These are phyloP conservation scores for Sedum album DNA, from an alignment of 164 flowering plant species.

Conservation along the genomic window DNA sequence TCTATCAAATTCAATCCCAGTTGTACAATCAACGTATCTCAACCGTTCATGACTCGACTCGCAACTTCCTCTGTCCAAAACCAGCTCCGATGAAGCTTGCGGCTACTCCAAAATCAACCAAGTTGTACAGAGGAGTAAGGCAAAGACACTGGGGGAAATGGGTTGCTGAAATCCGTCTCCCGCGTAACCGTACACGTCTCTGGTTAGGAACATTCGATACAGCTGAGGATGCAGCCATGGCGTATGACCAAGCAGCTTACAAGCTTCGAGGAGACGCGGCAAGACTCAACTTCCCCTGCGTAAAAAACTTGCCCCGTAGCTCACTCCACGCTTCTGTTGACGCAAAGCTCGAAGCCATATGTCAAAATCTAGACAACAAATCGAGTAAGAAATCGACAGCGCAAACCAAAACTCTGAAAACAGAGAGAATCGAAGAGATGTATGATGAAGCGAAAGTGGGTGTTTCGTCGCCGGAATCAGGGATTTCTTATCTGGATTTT, in stretches of 20 bases:
- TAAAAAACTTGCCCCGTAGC: conserved; percentile 52
- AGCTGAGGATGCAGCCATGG: conserved; percentile 91
- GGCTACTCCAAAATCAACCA: conserved; percentile 35
- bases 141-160: conserved; percentile 99
- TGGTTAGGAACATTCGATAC: conserved; percentile 98
- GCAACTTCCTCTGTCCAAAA: conserved; percentile 26
- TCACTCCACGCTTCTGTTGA: conserved; percentile 54
- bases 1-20: conserved; percentile 45
- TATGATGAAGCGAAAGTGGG: conserved; percentile 13
- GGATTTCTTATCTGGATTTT: conserved; percentile 32
- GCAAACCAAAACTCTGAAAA: conserved; percentile 11
- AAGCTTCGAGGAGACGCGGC: conserved; percentile 82
- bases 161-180: conserved; percentile 97
- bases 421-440: conserved; percentile 10
- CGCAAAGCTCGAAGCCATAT: conserved; percentile 56
- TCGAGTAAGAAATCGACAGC: conserved; percentile 20
- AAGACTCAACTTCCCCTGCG: conserved; percentile 79
- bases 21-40: conserved; percentile 24
- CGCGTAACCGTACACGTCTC: conserved; percentile 80
- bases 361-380: conserved; percentile 22
- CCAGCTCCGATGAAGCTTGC: conserved; percentile 43
- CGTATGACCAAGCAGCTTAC: conserved; percentile 85
- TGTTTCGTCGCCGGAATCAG: conserved; percentile 36
- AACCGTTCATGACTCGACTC: not conserved
- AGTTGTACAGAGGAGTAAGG: conserved; percentile 90